These are phyloP conservation scores for Posidonia oceanica DNA, from an alignment of 116 monocot genomes.

Conservation along the genomic window DNA sequence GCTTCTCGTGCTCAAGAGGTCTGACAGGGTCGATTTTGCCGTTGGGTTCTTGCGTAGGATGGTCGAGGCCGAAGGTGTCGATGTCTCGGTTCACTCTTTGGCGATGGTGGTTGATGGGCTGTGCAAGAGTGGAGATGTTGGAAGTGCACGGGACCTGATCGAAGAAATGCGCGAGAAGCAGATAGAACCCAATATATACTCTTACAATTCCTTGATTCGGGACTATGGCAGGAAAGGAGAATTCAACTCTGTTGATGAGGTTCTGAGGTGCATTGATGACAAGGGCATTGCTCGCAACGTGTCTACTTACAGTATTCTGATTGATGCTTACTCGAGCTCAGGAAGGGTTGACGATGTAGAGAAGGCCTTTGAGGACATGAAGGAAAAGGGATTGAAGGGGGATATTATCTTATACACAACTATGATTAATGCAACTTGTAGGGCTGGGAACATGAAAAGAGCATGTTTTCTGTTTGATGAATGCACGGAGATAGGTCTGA, in stretches of 20 bases:
- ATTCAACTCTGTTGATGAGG: conserved; percentile 18
- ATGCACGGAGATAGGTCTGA: conserved; percentile 43
- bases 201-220: conserved; percentile 59
- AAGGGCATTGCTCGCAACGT: conserved; percentile 33
- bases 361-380: conserved; percentile 40
- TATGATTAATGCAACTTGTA: conserved; percentile 58
- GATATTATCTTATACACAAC: conserved; percentile 62
- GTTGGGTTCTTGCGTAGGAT: conserved; percentile 37
- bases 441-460: conserved; percentile 43
- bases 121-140: conserved; percentile 40
- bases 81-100: conserved; percentile 33
- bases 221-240: conserved; percentile 38
- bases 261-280: conserved; percentile 23
- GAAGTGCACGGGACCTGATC: conserved; percentile 32
- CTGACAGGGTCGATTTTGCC: conserved; percentile 17
- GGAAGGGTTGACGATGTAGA: conserved; percentile 48
- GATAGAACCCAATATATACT: conserved; percentile 29
- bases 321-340: conserved; percentile 22
- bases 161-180: conserved; percentile 68
- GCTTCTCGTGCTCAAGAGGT: conserved; percentile 36
- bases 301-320: conserved; percentile 49
- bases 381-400: conserved; percentile 20
- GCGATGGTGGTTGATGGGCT: conserved; percentile 51
- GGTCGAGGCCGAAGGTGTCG: conserved; percentile 17
- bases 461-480: conserved; percentile 62